Evolutionary conservation across 2,329 filamentous ascomycete genomes (phyloP).

Genomic region (Verruconis gallopava): DNA sequence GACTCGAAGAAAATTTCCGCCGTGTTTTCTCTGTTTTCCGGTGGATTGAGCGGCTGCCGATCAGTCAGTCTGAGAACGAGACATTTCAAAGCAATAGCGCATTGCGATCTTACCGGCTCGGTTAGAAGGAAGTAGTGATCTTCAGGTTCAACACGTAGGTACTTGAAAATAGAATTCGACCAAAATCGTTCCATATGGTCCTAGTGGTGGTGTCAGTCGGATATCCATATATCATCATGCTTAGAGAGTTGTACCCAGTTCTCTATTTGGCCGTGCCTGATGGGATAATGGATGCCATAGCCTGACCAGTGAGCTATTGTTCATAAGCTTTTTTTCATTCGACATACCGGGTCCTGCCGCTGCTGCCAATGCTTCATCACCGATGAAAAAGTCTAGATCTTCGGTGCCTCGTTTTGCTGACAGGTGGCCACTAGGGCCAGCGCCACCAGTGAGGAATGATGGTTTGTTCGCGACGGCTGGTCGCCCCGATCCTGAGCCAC

Average conservation of each 20-base stretch:
- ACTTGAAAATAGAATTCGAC: constrained; percentile 99
- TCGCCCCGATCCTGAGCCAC: constrained; percentile 72
- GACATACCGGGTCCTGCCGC: constrained; percentile 61
- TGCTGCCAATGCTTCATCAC: constrained; percentile 83
- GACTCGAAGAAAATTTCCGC: constrained; percentile 99
- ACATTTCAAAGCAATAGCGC: constrained; percentile 9
- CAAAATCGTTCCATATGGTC: constrained; percentile 99
- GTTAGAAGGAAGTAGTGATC: constrained; percentile 98
- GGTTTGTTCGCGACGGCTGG: constrained; percentile 90
- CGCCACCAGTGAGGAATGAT: constrained; percentile 83
- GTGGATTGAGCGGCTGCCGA: constrained; percentile 89
- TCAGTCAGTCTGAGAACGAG: constrained; percentile 1
- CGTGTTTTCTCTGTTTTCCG: constrained; percentile 97
- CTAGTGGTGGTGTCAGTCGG: constrained; percentile 31
- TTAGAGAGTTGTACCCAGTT: constrained; percentile 61
- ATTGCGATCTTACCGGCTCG: constrained; percentile 58
- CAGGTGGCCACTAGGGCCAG: constrained; percentile 69
- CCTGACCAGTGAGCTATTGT: constrained; percentile 35
- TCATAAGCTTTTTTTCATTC: neutral
- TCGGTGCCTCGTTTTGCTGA: constrained; percentile 91
- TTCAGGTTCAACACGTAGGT: constrained; percentile 92
- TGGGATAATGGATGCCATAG: constrained; percentile 94
- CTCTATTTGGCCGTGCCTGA: constrained; percentile 94
- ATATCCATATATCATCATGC: neutral
- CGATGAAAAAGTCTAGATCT: constrained; percentile 97